A percentile compares a stretch with the other conserved stretches of the same genome.
Conservation (phyloP, 75 land plant species). For the Cryptomeria japonica region DNA sequence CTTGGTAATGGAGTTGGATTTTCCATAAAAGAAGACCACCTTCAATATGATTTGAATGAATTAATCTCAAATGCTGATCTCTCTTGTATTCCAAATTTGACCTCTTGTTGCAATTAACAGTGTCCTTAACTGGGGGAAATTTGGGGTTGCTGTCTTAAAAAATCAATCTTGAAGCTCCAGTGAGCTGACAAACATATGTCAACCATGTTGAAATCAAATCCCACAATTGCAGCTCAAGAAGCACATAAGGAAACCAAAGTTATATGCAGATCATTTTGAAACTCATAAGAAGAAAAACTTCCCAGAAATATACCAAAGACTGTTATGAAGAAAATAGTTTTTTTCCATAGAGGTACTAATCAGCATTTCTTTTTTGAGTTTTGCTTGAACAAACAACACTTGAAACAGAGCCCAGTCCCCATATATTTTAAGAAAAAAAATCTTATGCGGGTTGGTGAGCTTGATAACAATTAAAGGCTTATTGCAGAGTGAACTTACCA, state of each 20-base stretch:
- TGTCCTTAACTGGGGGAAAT: not conserved
- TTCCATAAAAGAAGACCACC: not conserved
- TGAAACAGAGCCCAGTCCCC: not conserved
- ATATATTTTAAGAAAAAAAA: not conserved
- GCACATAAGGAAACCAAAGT: not conserved
- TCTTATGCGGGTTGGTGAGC: not conserved
- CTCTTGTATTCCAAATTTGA: not conserved
- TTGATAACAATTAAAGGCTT: not conserved
- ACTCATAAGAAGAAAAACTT: not conserved
- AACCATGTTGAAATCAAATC: not conserved
- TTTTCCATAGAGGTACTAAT: not conserved
- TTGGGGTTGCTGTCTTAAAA: not conserved
- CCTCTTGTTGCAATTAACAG: not conserved
- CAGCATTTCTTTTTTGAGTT: not conserved
- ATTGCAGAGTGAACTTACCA: not conserved
- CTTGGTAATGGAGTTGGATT: not conserved
- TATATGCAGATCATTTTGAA: not conserved
- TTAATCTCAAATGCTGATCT: not conserved
- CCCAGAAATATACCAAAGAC: not conserved
- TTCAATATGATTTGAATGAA: not conserved
- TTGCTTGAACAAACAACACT: not conserved
- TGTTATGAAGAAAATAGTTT: not conserved
- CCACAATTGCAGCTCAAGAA: not conserved
- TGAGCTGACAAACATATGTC: not conserved
- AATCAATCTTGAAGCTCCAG: not conserved